phyloP scores from a whole-genome alignment of 2,329 filamentous ascomycete genomes.

The Calycina marina region DNA sequence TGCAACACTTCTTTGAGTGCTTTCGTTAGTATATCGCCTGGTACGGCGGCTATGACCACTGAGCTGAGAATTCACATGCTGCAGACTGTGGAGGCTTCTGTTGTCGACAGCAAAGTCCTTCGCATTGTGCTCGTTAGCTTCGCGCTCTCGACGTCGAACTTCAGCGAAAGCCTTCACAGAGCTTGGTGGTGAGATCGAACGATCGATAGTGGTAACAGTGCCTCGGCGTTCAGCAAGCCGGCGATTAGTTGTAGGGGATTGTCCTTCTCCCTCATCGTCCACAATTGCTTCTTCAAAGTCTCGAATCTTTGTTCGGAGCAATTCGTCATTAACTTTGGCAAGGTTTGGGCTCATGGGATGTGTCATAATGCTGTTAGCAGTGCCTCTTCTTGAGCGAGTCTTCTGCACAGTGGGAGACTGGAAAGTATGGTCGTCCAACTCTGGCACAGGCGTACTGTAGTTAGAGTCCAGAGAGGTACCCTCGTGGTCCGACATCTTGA shows the following conservation, averaged over 20 bases:
- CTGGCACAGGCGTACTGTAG: conserved; percentile 60
- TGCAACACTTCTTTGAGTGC: conserved; percentile 45
- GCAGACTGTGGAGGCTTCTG: conserved; percentile 31
- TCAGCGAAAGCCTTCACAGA: conserved; percentile 96
- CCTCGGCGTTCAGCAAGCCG: conserved; percentile 32
- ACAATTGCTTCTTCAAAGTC: conserved; percentile 80
- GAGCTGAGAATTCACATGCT: conserved; percentile 55
- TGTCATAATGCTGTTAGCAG: conserved; percentile 44
- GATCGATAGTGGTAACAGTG: conserved; percentile 40
- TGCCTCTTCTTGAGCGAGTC: conserved; percentile 49
- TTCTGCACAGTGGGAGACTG: conserved; percentile 47
- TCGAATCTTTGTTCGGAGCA: conserved; percentile 38
- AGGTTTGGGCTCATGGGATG: conserved; percentile 23
- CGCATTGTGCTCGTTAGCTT: conserved; percentile 37
- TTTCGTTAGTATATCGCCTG: conserved; percentile 43
- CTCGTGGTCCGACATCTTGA: conserved; percentile 54
- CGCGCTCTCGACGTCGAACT: conserved; percentile 71
- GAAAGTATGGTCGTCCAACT: conserved; percentile 77
- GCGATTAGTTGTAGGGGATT: conserved; percentile 21
- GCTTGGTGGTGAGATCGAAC: conserved; percentile 76
- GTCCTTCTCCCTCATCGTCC: conserved; percentile 51
- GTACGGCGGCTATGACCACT: conserved; percentile 44
- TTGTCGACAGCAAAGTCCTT: conserved; percentile 70
- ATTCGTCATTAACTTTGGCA: conserved; percentile 25
- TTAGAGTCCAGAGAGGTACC: conserved; percentile 44